Base-by-base conservation (phyloP, 2,329 filamentous ascomycete genomes). In the Hymenoscyphus infarciens region DNA sequence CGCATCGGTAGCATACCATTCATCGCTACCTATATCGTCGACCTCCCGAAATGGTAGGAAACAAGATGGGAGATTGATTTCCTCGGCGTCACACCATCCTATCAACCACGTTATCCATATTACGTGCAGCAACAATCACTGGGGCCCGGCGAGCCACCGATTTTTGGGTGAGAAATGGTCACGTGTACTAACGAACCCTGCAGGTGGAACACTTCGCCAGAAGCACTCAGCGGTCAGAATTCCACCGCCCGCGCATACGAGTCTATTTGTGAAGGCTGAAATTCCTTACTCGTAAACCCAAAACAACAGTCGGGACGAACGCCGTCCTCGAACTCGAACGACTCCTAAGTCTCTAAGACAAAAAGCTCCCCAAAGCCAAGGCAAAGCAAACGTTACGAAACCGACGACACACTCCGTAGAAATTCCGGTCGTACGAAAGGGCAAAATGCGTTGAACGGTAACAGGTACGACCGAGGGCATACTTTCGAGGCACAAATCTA, bases 71-170 rank as follows among this genome's bases (percentile, higher is more conserved):
- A 49, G 25, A 19, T 22, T 2, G 19, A 49, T 49, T 22, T 49
- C 42, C 42, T 19, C 42, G 42, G 16, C 42, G 42, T 49, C n/a
- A 49, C 42, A 49, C 42, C 57, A 59, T 61, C 59, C 62, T 61
- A 64, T 61, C 62, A 61, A 53, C 62, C 62, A 61, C 62, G 59
- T 61, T 64, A 38, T 59, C 52, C 39, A 59, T 22, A 61, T 61
- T 45, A 60, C 52, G 31, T 61, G 59, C 59, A 55, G 59, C 27
- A 33, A 35, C 19, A 60, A 45, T 54, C 25, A 22, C 31, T 7
- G 31, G n/a, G 33, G 42, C 53, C 52, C 29, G 15, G 13, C 25
- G 11, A 25, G 19, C 11, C 15, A 52, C 27, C 38, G 29, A 61
- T 53, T 39, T 45, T n/a, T 38, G 29, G 38, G 60, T 33, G 59